These are phyloP conservation scores for Phytophthora ramorum DNA, from an alignment of 352 stramenopile genomes.

Conservation along the genomic window DNA sequence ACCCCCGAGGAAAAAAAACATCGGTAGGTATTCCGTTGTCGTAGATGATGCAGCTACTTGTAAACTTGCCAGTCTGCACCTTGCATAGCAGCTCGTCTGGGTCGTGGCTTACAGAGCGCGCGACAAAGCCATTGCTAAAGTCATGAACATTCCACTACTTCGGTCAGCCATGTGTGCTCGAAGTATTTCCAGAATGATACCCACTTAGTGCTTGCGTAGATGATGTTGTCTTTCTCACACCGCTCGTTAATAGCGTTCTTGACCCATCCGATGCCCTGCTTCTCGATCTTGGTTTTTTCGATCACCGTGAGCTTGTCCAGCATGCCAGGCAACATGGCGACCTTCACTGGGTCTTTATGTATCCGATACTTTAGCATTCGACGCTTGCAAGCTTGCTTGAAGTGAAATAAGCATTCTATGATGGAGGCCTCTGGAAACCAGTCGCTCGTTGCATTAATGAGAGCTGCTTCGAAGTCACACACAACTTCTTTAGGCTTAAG, in stretches of 20 bases:
- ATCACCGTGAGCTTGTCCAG: conserved; percentile 6
- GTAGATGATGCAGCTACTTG: no score
- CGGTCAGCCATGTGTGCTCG: conserved; percentile 4
- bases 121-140: neutral
- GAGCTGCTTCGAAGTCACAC: conserved; percentile 6
- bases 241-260: conserved; percentile 3
- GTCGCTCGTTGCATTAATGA: no score
- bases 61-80: no score
- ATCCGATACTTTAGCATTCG: conserved; percentile 13
- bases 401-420: conserved; percentile 10
- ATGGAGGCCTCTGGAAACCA: neutral
- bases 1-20: no score
- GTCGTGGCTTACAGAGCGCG: no score
- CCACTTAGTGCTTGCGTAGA: neutral
- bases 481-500: conserved; percentile 3
- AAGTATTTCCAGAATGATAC: conserved; percentile 8
- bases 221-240: neutral
- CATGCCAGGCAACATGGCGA: conserved; percentile 2
- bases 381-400: conserved; percentile 9
- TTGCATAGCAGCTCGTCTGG: no score
- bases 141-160: conserved; percentile 17
- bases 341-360: conserved; percentile 9
- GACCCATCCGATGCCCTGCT: conserved; percentile 3
- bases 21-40: no score
- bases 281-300: neutral